Conservation (phyloP, 177 flowering plant species). For the Vitis hybrid region DNA sequence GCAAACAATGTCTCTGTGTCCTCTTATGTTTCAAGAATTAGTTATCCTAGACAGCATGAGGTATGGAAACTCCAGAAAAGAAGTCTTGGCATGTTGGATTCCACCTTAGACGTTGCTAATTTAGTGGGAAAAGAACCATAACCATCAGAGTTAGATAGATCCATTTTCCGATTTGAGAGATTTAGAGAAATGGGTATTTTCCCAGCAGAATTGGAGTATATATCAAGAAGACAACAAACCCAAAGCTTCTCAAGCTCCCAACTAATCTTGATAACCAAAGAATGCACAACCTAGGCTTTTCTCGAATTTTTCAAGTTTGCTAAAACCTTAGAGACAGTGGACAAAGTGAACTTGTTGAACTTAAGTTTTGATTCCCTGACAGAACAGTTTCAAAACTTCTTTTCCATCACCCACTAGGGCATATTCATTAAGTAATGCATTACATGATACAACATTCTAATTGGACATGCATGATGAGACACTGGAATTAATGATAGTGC, state of each 20-base stretch:
- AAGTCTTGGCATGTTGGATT: too few relatives aligned
- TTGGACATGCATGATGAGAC: constrained; percentile 19
- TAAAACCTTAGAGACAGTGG: constrained; percentile 32
- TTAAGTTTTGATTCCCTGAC: constrained; percentile 26
- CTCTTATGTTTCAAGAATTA: too few relatives aligned
- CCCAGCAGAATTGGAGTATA: background rate
- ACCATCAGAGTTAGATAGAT: too few relatives aligned
- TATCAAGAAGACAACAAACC: constrained; percentile 13
- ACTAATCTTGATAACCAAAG: constrained; percentile 30
- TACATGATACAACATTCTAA: constrained; percentile 30
- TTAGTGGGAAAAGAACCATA: too few relatives aligned
- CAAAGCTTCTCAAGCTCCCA: background rate
- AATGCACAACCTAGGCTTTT: constrained; percentile 31
- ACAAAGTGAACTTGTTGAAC: constrained; percentile 30
- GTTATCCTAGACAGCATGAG: too few relatives aligned
- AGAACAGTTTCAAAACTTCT: constrained; percentile 27
- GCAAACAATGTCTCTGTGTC: too few relatives aligned
- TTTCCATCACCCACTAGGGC: constrained; percentile 24
- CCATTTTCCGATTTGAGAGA: too few relatives aligned
- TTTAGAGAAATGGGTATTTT: too few relatives aligned
- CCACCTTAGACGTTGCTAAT: too few relatives aligned
- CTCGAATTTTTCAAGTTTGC: constrained; percentile 19
- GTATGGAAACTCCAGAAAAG: too few relatives aligned
- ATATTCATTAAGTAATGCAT: constrained; percentile 43
- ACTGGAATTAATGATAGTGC: constrained; percentile 19